Base-by-base conservation (phyloP, 257 asterid genomes). In the Solanum chiquidenum region DNA sequence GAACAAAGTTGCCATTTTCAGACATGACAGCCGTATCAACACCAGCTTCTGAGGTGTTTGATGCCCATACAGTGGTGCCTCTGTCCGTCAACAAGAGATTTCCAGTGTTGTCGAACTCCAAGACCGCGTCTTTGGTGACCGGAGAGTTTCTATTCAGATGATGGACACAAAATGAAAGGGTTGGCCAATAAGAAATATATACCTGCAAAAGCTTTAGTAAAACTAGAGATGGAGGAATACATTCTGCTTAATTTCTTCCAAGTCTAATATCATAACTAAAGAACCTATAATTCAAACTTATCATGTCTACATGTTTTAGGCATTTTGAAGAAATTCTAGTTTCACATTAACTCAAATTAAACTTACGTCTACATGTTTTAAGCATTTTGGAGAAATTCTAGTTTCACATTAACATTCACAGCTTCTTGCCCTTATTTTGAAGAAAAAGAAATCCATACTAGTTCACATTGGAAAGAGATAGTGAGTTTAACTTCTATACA, bases 141-240 rank as follows among this genome's bases (percentile, higher is more conserved):
- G 98, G 95, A 88, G 97, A 94, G 88, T 94, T 94, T 94, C 99
- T 96, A 91, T 94, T 92, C 88, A 91, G 93, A 95, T 89, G 91
- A 93, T 94, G 90, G 88, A 95, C 92, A 92, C 86, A 93, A 95
- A 94, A 92, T 89, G 92, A 92, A 91, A 80, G 90, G 85, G 91
- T 92, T 87, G 92, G 93, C 91, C 91, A 89, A 85, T 76, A 89
- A 86, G 77, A 75, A 83, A 90, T 40, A 87, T 66, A 86, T n/a
- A 88, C 94, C 94, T 90, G 92, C 95, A 92, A 86, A 91, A 90
- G 52, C 90, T 91, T 87, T 74, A 86, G 91, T 90, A 88, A 91
- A 89, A 86, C 92, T 92, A 89, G 87, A 68, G 89, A 88, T 88
- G 89, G 90, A 84, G 91, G 90, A 85, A 44, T 87, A 46, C 89